phyloP scores from a whole-genome alignment of 1,139 yeast genomes.

The Yamadazyma atmosphaerica region DNA sequence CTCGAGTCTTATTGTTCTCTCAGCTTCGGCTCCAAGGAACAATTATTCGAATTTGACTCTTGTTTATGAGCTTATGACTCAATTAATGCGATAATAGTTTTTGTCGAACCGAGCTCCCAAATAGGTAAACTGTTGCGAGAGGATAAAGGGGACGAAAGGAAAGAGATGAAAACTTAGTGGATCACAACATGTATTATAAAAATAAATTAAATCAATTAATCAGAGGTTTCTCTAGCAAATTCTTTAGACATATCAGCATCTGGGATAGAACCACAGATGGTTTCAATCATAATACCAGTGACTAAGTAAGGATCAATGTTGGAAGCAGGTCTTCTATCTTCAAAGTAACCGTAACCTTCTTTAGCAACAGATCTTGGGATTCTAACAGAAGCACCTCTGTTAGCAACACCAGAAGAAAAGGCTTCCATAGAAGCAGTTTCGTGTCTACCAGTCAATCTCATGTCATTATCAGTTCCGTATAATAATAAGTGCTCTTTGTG shows the following conservation, averaged over 20 bases:
- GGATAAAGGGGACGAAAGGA: too few species aligned
- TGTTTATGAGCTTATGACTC: neutral
- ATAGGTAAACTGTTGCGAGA: neutral
- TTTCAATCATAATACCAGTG: slow-evolving; percentile 97
- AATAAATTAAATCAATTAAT: slow-evolving; percentile 14
- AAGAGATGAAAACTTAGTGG: too few species aligned
- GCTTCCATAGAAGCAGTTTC: slow-evolving; percentile 94
- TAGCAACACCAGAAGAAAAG: slow-evolving; percentile 97
- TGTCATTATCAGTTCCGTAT: slow-evolving; percentile 93
- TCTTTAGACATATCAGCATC: slow-evolving; percentile 95
- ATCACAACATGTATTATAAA: slow-evolving; percentile 1
- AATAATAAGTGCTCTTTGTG: slow-evolving; percentile 94
- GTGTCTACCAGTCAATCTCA: slow-evolving; percentile 96
- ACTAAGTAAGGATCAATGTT: slow-evolving; percentile 98
- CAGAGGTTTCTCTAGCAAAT: slow-evolving; percentile 67
- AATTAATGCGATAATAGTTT: neutral
- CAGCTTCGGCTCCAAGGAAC: neutral
- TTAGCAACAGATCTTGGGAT: slow-evolving; percentile 98
- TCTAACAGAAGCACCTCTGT: slow-evolving; percentile 99
- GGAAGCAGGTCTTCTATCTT: slow-evolving; percentile 99
- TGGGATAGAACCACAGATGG: slow-evolving; percentile 92
- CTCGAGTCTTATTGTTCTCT: neutral
- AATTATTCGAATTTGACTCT: neutral
- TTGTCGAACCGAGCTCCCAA: neutral
- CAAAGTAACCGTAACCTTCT: slow-evolving; percentile 97